Conservation (phyloP, 2,329 filamentous ascomycete genomes). For the Talaromyces sp. region DNA sequence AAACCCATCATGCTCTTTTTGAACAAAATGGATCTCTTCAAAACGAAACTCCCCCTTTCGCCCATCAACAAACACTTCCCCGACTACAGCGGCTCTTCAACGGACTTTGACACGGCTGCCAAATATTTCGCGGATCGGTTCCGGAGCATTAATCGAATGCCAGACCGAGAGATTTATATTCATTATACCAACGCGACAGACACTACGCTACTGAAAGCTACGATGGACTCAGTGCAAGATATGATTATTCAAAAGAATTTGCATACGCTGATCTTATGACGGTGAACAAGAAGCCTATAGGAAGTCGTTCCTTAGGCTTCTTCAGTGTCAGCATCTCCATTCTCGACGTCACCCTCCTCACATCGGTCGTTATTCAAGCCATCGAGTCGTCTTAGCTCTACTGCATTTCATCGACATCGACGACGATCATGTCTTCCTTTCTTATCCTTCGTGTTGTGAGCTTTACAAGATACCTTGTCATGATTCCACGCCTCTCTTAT, state of each 20-base stretch:
- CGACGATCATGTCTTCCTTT: not conserved
- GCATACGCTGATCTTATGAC: conserved; percentile 70
- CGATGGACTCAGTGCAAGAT: conserved; percentile 81
- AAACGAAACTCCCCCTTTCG: conserved; percentile 68
- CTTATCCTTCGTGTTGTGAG: conserved; percentile 12
- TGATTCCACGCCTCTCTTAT: conserved; percentile 34
- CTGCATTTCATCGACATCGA: not conserved
- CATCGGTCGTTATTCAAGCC: not conserved
- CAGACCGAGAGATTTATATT: conserved; percentile 57
- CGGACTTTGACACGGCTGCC: conserved; percentile 71
- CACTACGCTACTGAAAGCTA: conserved; percentile 77
- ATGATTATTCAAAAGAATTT: conserved; percentile 85
- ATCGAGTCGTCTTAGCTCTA: conserved; percentile 3
- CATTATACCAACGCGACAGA: conserved; percentile 62
- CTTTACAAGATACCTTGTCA: conserved; percentile 35
- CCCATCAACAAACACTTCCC: conserved; percentile 75
- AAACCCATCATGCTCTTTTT: conserved; percentile 80
- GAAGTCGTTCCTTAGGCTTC: not conserved
- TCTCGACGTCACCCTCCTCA: not conserved
- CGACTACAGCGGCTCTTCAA: conserved; percentile 70
- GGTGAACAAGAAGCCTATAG: conserved; percentile 25
- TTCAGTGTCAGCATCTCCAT: not conserved
- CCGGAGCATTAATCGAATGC: conserved; percentile 67
- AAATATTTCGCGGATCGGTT: conserved; percentile 84
- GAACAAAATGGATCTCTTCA: conserved; percentile 86